Percentiles rank a stretch among this genome's conserved stretches.
Conservation (phyloP, 306 rosid species). For the Cucumis melo region DNA sequence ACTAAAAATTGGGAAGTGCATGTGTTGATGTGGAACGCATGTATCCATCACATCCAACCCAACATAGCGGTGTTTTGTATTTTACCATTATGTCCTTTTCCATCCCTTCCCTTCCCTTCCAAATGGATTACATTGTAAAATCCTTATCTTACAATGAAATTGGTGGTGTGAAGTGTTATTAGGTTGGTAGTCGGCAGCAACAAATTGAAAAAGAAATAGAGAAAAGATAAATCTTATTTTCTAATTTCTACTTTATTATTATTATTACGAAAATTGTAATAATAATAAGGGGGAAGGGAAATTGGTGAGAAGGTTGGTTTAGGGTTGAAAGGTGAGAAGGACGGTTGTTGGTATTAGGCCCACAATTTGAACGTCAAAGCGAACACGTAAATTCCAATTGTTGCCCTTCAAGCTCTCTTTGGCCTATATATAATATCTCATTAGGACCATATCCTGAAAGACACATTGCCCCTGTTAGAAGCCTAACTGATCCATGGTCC, state of each 20-base stretch:
- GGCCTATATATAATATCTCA: not conserved
- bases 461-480: too few relatives aligned
- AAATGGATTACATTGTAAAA: too few relatives aligned
- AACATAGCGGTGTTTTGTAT: not conserved
- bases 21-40: not conserved
- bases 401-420: not conserved
- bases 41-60: not conserved
- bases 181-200: not conserved
- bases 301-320: not conserved
- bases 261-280: too few relatives aligned
- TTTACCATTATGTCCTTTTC: not conserved
- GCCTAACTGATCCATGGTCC: too few relatives aligned
- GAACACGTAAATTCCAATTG: not conserved
- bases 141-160: too few relatives aligned
- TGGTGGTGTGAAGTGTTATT: not conserved
- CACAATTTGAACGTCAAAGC: not conserved
- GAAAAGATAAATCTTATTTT: too few relatives aligned
- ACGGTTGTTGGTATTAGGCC: not conserved
- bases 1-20: not conserved
- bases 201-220: not conserved
- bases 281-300: not conserved
- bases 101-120: too few relatives aligned
- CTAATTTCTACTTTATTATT: too few relatives aligned
- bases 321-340: not conserved
- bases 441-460: too few relatives aligned